phyloP scores from a whole-genome alignment of 345 rosid genomes.

The Eucalyptus grandis region DNA sequence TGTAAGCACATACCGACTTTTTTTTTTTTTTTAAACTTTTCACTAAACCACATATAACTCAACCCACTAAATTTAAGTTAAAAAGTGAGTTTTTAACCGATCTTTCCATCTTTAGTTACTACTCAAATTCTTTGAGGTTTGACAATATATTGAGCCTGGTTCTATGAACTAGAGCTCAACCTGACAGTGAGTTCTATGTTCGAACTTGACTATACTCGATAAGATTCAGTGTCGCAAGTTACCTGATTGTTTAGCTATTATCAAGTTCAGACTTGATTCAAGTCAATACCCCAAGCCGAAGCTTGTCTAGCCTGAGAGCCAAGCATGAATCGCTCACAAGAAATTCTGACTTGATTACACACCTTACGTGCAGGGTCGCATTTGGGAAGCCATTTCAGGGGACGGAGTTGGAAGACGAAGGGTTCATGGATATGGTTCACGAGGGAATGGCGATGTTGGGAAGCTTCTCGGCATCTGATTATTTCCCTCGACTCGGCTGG shows the following conservation, averaged over 20 bases:
- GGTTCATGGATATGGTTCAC: not conserved
- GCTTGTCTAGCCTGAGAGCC: not conserved
- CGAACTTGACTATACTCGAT: not conserved
- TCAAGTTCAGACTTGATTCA: not conserved
- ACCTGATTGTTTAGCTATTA: not conserved
- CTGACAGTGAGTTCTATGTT: not conserved
- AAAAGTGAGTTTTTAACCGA: fast-evolving
- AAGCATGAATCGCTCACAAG: not conserved
- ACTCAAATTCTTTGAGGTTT: not conserved
- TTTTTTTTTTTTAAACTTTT: no score
- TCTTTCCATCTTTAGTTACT: not conserved
- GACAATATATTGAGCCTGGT: not conserved
- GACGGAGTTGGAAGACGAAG: not conserved
- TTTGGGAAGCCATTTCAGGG: slow-evolving; percentile 14
- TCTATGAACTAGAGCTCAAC: not conserved
- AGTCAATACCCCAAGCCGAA: not conserved
- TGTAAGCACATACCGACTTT: no score
- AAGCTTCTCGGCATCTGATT: slow-evolving; percentile 1
- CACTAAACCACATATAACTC: not conserved
- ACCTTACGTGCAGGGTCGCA: not conserved
- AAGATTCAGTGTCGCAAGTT: not conserved
- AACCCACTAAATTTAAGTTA: no score
- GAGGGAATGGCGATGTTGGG: not conserved
- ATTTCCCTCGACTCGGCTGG: slow-evolving; percentile 6
- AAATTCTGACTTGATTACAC: not conserved